Conservation (phyloP, 345 rosid genomes). For the Corchorus olitorius region DNA sequence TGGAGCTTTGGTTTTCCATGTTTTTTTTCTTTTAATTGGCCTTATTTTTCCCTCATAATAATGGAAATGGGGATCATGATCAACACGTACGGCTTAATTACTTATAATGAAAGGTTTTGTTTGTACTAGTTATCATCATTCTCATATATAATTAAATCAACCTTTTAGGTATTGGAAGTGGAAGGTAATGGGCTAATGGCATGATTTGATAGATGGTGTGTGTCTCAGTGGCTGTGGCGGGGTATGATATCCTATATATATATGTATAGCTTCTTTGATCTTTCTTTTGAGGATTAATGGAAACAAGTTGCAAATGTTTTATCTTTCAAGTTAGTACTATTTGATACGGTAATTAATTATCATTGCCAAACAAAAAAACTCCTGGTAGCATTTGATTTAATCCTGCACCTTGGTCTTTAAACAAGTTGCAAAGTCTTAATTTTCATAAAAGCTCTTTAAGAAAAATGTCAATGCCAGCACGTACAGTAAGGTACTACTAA, state of each 20-base stretch:
- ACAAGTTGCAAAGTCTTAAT: no score
- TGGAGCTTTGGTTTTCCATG: conserved; percentile 1
- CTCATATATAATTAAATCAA: not conserved
- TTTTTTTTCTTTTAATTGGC: not conserved
- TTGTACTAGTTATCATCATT: not conserved
- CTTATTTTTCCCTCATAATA: not conserved
- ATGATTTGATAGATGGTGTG: not conserved
- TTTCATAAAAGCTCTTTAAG: not conserved
- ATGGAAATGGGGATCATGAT: conserved; percentile 4
- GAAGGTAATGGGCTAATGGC: not conserved
- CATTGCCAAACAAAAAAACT: no score
- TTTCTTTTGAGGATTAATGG: not conserved
- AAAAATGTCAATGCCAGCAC: not conserved
- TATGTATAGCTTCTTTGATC: conserved; percentile 8
- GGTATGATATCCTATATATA: not conserved
- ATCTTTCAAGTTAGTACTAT: not conserved
- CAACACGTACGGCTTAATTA: no score
- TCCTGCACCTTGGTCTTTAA: no score
- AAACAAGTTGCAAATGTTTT: not conserved
- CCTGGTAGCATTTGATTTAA: no score
- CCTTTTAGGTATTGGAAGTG: not conserved
- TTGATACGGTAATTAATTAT: no score
- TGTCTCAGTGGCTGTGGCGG: not conserved
- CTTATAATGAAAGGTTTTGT: not conserved
- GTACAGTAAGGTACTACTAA: no score